Conservation (phyloP, 2,329 filamentous ascomycete species). For the Trichoderma koningiopsis region DNA sequence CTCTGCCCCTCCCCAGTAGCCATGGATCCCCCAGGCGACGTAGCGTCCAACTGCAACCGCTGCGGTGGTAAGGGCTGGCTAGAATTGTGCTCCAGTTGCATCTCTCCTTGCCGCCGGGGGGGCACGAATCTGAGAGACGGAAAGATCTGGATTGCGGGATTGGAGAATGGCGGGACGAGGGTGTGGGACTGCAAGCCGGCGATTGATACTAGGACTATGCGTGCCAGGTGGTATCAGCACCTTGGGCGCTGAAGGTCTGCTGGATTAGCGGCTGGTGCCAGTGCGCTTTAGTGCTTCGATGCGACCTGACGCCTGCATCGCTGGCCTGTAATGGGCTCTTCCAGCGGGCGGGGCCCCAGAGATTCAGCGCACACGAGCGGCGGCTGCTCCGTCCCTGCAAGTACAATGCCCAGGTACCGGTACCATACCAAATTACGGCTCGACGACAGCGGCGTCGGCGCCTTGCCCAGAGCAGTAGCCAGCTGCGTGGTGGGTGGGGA, state of each 20-base stretch:
- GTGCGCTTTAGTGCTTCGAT: background rate
- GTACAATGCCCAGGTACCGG: constrained; percentile 12
- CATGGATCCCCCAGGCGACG: background rate
- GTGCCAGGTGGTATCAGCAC: background rate
- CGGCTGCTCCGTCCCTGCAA: constrained; percentile 3
- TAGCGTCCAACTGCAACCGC: constrained; percentile 13
- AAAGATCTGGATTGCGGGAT: background rate
- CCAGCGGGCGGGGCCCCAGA: constrained; percentile 22
- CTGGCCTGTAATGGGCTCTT: constrained; percentile 5
- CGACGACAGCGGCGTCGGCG: constrained; percentile 13
- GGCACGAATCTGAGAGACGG: background rate
- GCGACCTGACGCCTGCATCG: background rate
- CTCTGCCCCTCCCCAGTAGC: constrained; percentile 16
- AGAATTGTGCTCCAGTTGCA: background rate
- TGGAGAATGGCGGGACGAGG: background rate
- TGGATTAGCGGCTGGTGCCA: background rate
- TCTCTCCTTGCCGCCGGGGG: background rate
- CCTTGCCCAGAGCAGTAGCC: constrained; percentile 26
- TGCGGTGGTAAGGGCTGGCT: constrained; percentile 4
- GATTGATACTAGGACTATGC: background rate
- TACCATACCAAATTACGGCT: background rate
- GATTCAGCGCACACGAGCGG: constrained; percentile 23
- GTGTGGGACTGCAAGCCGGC: background rate
- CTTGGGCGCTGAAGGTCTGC: background rate
- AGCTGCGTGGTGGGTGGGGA: constrained; percentile 26